Evolutionary conservation across 352 stramenopile species (phyloP), one percentile per base, ranked within the genome.

Genomic region (Globisporangium okanoganense): DNA sequence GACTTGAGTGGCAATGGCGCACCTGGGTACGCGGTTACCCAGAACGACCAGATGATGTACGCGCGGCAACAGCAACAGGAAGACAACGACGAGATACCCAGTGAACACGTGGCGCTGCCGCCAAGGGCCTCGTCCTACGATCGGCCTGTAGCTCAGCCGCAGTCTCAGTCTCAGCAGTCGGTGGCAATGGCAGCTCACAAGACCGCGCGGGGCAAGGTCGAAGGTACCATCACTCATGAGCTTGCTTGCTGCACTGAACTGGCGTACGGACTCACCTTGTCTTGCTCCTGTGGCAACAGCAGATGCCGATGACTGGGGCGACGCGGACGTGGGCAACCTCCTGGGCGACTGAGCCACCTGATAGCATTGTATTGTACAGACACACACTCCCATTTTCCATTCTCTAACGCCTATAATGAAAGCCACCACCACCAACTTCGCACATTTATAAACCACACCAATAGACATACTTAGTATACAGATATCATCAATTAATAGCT

Each of bases 261-360:
- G 27, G 55, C 43, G 5, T 27, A 41, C 38, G 61, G 52, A 43
- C 49, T 65, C 18, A 63, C 41, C 16, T 24, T 58, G 45, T 56
- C n/a, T 45, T 55, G 31, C 51, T 24, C 56, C 22, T 50, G 67
- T 57, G 56, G 44, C 22, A 29, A 54, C 29, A 31, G 29, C 51
- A 89, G 78, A 87, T n/a, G 71, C 76, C 18, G 81, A 94, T 44
- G 85, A 94, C 61, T 94, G 82, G 79, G 82, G 81, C 25, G 81
- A 92, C 43, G 85, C 85, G 0, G 82, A 94, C 45, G 82, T 92
- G 9, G 79, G 82, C 29, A 87, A 91, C 45, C 65, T 94, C 48
- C 66, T 91, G 56, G 76, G 76, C 61, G 84, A 93, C 63, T 91
- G 50, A 59, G 36, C 27, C 20, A 50, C 36, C 12, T 10, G 13